Conservation (phyloP, 2,329 filamentous ascomycete species). For the Fusarium hostae region DNA sequence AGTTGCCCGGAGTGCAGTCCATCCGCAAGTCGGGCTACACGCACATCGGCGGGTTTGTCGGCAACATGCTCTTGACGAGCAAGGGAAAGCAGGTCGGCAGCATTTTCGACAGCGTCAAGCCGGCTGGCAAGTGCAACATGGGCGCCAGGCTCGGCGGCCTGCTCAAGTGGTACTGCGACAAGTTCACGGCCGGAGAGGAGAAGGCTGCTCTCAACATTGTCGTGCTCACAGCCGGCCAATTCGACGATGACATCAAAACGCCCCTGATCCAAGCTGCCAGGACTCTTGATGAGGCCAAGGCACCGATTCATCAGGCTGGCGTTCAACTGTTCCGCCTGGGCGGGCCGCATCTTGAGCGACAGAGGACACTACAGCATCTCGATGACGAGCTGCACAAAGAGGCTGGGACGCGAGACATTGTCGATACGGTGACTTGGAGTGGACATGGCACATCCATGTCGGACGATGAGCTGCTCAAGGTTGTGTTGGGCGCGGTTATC, state of each 20-base stretch:
- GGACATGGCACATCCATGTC: constrained; percentile 17
- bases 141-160: constrained; percentile 10
- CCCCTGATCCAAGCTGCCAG: constrained; percentile 10
- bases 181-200: constrained; percentile 13
- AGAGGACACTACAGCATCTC: constrained; percentile 15
- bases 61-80: constrained; percentile 16
- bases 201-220: constrained; percentile 18
- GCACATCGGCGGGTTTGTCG: constrained; percentile 9
- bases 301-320: constrained; percentile 17
- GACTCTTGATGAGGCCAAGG: constrained; percentile 19
- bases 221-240: constrained; percentile 7
- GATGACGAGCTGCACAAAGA: constrained; percentile 18
- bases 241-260: constrained; percentile 21
- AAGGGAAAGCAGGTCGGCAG: constrained; percentile 17
- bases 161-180: constrained; percentile 23
- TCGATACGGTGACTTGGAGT: constrained; percentile 25
- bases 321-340: constrained; percentile 13
- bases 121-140: constrained; percentile 18
- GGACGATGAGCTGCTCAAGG: constrained; percentile 17
- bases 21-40: constrained; percentile 20
- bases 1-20: constrained; percentile 12
- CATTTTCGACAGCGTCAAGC: constrained; percentile 17
- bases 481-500: constrained; percentile 11
- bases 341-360: constrained; percentile 4
- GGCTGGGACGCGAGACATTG: constrained; percentile 16